Base-by-base conservation (phyloP, 2,329 filamentous ascomycete species). In the Sarocladium brachiariae region DNA sequence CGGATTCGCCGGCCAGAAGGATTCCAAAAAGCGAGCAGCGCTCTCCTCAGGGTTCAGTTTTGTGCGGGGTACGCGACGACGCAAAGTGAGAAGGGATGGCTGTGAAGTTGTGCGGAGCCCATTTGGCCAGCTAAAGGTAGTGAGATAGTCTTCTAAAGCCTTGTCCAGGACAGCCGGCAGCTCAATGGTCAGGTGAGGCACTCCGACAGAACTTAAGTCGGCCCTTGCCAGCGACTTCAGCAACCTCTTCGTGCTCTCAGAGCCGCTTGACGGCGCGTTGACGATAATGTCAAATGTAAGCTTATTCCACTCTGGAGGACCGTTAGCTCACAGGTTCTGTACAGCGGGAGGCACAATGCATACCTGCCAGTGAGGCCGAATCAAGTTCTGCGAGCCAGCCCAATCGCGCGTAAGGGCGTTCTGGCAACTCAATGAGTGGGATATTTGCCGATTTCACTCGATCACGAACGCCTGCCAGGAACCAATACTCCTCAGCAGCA, bases 171-270 rank as follows among this genome's bases (percentile, higher is more conserved):
- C 70, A 24, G 80, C 71, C 1, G 91, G 89, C 7, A 99, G 74
- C 62, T 97, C 91, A 47, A 97, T 82, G 2, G 87, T 95, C 43
- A 99, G 71, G 54, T 86, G 83, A 2, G 91, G 91, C 2, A 78
- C 70, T 1, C 77, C 71, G 37, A 86, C 73, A 1, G 85, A 84
- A 43, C 81, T 77, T 62, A 90, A 92, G 62, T 96, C 89, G 4
- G 88, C 89, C 7, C 72, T 70, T 54, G 78, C 74, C 23, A 99
- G 74, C 4, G 90, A 96, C 53, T 79, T 78, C 3, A 99, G 76
- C 27, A 96, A 74, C 51, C 89, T 78, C 48, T 89, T 79, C 25
- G 96, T 65, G 48, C 84, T 86, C 10, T 88, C 90, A 2, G 87
- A 84, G 18, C 86, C 83, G 8, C 76, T 75, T 2, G 81, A 70